A percentile compares a stretch with the other conserved stretches of the same genome.
phyloP scores from a whole-genome alignment of 2,329 filamentous ascomycete species.

The Pseudomassariella vexata region DNA sequence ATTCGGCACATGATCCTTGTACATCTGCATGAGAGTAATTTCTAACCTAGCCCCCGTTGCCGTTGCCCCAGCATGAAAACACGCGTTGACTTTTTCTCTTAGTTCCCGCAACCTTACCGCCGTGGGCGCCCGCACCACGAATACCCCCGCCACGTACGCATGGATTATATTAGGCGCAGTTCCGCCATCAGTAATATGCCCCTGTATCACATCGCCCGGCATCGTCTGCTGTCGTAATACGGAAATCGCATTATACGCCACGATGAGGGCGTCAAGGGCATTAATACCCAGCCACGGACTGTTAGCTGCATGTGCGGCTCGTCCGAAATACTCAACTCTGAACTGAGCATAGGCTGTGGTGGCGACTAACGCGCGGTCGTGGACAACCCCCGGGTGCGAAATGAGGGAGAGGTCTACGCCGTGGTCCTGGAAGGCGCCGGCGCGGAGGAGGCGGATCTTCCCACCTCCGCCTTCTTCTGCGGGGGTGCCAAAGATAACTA shows the following conservation, averaged over 20 bases:
- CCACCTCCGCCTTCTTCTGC: constrained; percentile 4
- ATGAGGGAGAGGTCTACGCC: background rate
- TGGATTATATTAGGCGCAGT: constrained; percentile 11
- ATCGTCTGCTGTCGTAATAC: constrained; percentile 23
- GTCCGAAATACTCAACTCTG: constrained; percentile 16
- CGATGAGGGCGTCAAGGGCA: constrained; percentile 30
- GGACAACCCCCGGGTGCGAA: background rate
- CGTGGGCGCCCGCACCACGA: constrained; percentile 32
- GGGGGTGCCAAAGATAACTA: constrained; percentile 3
- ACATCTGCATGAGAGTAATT: no score
- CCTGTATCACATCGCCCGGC: constrained; percentile 8
- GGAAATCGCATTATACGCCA: constrained; percentile 25
- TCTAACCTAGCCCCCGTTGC: no score
- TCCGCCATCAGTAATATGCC: constrained; percentile 8
- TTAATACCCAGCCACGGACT: constrained; percentile 32
- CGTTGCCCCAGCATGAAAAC: constrained; percentile 1
- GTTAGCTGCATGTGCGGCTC: constrained; percentile 29
- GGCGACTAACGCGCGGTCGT: background rate
- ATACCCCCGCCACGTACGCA: constrained; percentile 32
- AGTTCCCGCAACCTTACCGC: constrained; percentile 1
- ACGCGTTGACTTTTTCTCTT: background rate
- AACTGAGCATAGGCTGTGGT: constrained; percentile 4
- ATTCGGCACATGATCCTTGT: no score
- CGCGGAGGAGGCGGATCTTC: constrained; percentile 4
- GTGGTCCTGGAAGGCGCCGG: background rate